Evolutionary conservation across 148 eudicot species (phyloP), one percentile per base, ranked within the genome.

Genomic region (Agrostemma githago): DNA sequence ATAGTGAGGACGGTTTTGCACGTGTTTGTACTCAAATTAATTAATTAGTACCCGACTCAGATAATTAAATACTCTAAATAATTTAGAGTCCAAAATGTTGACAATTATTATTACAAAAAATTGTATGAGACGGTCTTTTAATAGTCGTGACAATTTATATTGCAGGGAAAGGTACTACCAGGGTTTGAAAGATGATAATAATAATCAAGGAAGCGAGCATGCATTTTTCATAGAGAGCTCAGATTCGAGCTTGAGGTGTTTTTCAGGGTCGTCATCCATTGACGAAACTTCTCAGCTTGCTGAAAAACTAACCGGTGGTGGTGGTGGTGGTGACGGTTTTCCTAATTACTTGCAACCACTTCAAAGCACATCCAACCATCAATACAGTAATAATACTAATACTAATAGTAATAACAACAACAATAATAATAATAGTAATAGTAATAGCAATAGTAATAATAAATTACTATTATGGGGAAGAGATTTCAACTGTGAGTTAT

Each of bases 151-250:
- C 12, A 8, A 51, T 11, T 11, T 11, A 48, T 48, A 9, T 48
- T 48, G 56, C 56, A 51, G 56, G 56, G 56, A 51, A 51, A 51
- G 56, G 75, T 84, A 84, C 54, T 73, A 63, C 46, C 80, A 76
- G 39, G 86, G 84, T 34, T 4, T 84, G 26, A 84, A 84, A 60
- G 86, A 81, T 11, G 86, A 84, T 26, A 26, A 1, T 26, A 26
- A 1, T 26, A 26, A 26, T 14, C 54, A 48, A 10, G 78, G 78
- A 7, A 84, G 84, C 3, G 87, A 84, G 72, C 87, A 84, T 61
- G 82, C 82, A 4, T 84, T 84, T 63, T 84, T 84, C 78, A 76
- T 73, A 46, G 87, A 82, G 16, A 75, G 73, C 62, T 76, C 84
- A 26, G 78, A 79, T 34, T 67, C 86, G 61, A 80, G 63, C 44